Percentiles rank a stretch among this genome's conserved stretches.
Conservation (phyloP, 306 rosid genomes). For the Acacia crassicarpa region DNA sequence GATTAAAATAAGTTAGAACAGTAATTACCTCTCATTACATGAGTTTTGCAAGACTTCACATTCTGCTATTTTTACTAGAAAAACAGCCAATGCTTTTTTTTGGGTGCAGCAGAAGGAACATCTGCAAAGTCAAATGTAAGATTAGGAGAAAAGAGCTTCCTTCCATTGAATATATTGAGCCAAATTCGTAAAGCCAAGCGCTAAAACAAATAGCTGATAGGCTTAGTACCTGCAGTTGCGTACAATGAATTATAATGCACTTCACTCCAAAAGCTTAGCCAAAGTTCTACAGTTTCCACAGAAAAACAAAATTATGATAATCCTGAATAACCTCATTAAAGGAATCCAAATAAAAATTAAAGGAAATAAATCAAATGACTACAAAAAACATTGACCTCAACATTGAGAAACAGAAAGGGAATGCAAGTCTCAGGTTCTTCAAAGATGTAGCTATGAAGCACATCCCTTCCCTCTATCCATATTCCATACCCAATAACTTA, state of each 20-base stretch:
- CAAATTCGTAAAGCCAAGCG: neutral
- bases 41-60: conserved; percentile 11
- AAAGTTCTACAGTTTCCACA: conserved; percentile 55
- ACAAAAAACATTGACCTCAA: neutral
- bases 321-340: neutral
- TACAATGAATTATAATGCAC: conserved; percentile 94
- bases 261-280: conserved; percentile 99
- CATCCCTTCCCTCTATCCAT: neutral
- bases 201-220: neutral
- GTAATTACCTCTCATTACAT: neutral
- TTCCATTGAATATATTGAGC: neutral
- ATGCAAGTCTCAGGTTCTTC: neutral
- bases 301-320: neutral
- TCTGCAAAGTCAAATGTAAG: conserved; percentile 49
- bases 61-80: conserved; percentile 52
- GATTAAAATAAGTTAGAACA: neutral
- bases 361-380: neutral
- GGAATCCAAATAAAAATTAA: neutral
- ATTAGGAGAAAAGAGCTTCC: conserved; percentile 2
- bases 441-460: neutral
- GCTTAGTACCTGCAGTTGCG: conserved; percentile 64
- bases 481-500: neutral
- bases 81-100: conserved; percentile 78
- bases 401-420: neutral
- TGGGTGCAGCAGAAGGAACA: conserved; percentile 72